A percentile compares a stretch with the other conserved stretches of the same genome.
phyloP scores from a whole-genome alignment of 2,329 filamentous ascomycete genomes.

The Nothomitra cinnamomea region DNA sequence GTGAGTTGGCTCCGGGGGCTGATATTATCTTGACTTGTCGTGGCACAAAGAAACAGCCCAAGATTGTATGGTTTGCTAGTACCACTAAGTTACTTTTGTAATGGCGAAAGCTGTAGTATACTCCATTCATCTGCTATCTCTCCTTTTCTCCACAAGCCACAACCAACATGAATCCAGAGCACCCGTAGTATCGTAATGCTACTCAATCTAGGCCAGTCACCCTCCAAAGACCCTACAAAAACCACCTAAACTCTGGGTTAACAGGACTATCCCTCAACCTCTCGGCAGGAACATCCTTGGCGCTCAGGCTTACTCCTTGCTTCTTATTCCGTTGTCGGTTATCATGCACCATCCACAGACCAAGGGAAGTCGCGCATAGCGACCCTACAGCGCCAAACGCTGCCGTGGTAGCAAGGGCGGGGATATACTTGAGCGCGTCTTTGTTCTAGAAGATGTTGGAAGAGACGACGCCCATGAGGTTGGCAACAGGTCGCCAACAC shows the following conservation, averaged over 20 bases:
- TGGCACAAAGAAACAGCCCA: too few species aligned
- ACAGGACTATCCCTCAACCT: slow-evolving; percentile 36
- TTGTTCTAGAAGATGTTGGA: slow-evolving; percentile 49
- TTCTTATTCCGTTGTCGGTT: slow-evolving; percentile 41
- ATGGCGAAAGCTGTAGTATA: too few species aligned
- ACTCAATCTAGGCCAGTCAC: too few species aligned
- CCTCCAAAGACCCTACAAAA: too few species aligned
- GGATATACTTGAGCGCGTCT: slow-evolving; percentile 49
- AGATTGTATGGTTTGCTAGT: too few species aligned
- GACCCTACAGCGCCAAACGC: slow-evolving; percentile 44
- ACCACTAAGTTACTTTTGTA: too few species aligned
- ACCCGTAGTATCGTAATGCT: too few species aligned
- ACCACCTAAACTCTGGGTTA: slow-evolving; percentile 25
- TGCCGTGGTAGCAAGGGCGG: slow-evolving; percentile 47
- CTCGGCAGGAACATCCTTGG: slow-evolving; percentile 39
- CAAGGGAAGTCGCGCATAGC: slow-evolving; percentile 36
- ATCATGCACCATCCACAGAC: slow-evolving; percentile 46
- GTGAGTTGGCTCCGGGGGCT: too few species aligned
- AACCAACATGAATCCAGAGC: too few species aligned
- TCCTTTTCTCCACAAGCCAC: too few species aligned
- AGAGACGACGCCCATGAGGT: slow-evolving; percentile 56
- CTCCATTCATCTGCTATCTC: too few species aligned
- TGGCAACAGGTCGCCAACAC: slow-evolving; percentile 54
- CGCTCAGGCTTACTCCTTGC: slow-evolving; percentile 37
- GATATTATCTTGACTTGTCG: too few species aligned